A percentile compares a stretch with the other conserved stretches of the same genome.
These are phyloP conservation scores for Neltuma alba DNA, from an alignment of 306 rosid species.

Conservation along the genomic window DNA sequence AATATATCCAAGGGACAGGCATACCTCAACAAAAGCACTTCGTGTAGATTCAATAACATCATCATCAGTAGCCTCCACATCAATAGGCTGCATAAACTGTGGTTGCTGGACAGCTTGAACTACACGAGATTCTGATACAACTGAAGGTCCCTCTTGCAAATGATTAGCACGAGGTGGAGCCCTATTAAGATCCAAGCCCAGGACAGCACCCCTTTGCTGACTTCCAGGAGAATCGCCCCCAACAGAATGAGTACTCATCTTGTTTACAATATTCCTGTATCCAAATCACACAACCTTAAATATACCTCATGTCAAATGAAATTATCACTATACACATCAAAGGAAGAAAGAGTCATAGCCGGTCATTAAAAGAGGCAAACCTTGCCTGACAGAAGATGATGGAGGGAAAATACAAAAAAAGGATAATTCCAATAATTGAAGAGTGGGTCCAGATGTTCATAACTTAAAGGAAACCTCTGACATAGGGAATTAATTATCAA, in stretches of 20 bases:
- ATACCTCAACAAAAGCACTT: conserved; percentile 61
- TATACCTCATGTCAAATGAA: background rate
- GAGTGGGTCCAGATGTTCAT: no score
- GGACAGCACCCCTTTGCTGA: background rate
- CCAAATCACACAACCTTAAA: background rate
- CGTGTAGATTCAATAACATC: conserved; percentile 68
- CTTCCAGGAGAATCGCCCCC: background rate
- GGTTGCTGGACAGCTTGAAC: conserved; percentile 20
- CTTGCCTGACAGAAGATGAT: no score
- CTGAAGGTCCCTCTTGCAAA: conserved; percentile 13
- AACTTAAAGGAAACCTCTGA: no score
- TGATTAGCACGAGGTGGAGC: background rate
- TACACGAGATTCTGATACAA: background rate
- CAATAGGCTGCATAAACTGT: conserved; percentile 45
- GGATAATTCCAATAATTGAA: no score
- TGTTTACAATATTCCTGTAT: background rate
- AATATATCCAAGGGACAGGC: background rate
- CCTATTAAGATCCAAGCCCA: conserved; percentile 27
- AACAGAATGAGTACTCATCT: conserved; percentile 8
- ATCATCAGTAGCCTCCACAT: conserved; percentile 65
- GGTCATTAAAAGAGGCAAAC: background rate
- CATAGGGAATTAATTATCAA: no score
- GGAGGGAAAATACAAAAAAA: no score
- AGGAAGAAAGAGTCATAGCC: background rate
- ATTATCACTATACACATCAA: background rate